Base-by-base conservation (phyloP, 2,329 filamentous ascomycete genomes). In the Didymella arachidicola region DNA sequence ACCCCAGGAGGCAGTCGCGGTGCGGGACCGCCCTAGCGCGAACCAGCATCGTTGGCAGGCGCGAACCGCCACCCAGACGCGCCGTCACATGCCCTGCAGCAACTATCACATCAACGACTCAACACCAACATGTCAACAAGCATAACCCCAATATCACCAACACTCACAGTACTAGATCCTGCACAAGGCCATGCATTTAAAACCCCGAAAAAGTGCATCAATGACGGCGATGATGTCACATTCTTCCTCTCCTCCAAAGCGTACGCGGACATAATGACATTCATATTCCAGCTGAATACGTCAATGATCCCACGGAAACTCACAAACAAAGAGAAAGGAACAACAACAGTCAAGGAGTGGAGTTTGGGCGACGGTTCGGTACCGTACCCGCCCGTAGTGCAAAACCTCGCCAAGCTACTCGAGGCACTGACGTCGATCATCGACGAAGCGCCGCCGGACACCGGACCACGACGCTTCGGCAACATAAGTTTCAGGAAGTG, bases 401-500 rank as follows among this genome's bases (percentile, higher is more conserved):
- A 80, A 49, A 83, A 82, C 10, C 80, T 98, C 19, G 87, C 88
- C 74, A 74, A 80, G 10, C 81, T 99, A 34, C 79, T 98, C 16
- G 78, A 82, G 6, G 84, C 81, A 47, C 80, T 96, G 14, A 85
- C 86, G 50, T 79, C 78, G 8, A 83, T 96, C 48, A 86, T 97
- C 49, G 86, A 89, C 16, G 87, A 93, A 71, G 90, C 88, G 0
- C 94, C 93, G 1, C 94, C 94, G 0, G 90, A 96, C 69, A 86
- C 87, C 7, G 93, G 93, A 14, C 93, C 94, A 18, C 84, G 94
- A 52, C 85, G 95, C 62, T 99, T 98, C 74, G 95, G 95, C 32
- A 99, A 99, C 74, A 82, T 91, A 44, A 94, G 91, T 70, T 99
- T 97, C 77, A 85, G 93, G 29, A 91, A 83, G 65, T 99, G 95